A percentile compares a stretch with the other conserved stretches of the same genome.
Evolutionary conservation across 371 early-diverging fungal species (phyloP).

Genomic region (Syncephalis fuscata): DNA sequence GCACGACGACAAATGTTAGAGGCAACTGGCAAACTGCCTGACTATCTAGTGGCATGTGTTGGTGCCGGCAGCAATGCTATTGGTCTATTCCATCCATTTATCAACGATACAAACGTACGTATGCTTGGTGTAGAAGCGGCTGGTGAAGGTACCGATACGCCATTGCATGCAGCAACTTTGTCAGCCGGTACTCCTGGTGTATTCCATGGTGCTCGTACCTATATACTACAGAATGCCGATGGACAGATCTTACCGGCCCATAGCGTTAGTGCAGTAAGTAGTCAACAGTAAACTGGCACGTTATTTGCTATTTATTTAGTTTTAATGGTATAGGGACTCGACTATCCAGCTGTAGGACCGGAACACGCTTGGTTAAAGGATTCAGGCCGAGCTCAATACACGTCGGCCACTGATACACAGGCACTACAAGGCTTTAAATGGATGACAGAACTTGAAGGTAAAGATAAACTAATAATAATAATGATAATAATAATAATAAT

Average conservation of each 20-base stretch:
- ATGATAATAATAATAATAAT: neutral
- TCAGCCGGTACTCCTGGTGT: constrained; percentile 81
- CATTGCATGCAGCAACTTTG: constrained; percentile 79
- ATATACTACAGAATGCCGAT: constrained; percentile 77
- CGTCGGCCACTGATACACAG: constrained; percentile 69
- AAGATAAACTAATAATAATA: constrained; percentile 38
- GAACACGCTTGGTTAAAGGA: constrained; percentile 90
- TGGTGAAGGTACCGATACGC: constrained; percentile 74
- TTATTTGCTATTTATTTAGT: no score
- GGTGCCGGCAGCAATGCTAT: constrained; percentile 94
- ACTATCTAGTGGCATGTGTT: constrained; percentile 88
- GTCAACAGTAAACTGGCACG: no score
- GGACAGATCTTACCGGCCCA: constrained; percentile 94
- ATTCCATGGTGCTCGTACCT: constrained; percentile 90
- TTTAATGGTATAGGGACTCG: constrained; percentile 47
- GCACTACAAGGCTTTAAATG: constrained; percentile 76
- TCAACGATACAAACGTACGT: constrained; percentile 59
- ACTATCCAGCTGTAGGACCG: constrained; percentile 96
- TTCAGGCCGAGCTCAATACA: constrained; percentile 70
- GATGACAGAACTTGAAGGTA: constrained; percentile 80
- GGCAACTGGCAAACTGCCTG: constrained; percentile 71
- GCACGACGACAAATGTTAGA: constrained; percentile 66
- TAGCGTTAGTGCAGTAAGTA: constrained; percentile 66
- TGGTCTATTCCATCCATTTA: constrained; percentile 92
- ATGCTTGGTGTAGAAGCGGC: constrained; percentile 91